A percentile compares a stretch with the other conserved stretches of the same genome.
Conservation (phyloP, 371 early-diverging fungal genomes). For the Thermomucor indicae-seudaticae region DNA sequence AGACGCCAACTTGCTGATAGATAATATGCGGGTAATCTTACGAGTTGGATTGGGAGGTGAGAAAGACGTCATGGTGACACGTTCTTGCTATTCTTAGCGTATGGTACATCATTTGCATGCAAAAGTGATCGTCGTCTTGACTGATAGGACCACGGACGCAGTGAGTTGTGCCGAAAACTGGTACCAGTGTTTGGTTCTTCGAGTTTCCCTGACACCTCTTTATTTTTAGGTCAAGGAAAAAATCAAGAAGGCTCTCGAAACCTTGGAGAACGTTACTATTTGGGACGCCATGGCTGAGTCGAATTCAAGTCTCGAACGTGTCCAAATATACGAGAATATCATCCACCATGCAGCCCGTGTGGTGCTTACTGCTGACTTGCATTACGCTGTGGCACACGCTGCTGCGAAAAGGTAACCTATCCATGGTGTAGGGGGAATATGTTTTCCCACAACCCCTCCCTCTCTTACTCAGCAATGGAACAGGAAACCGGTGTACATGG, state of each 20-base stretch:
- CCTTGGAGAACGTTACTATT: constrained; percentile 8
- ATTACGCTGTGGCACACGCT: constrained; percentile 39
- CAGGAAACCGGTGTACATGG: constrained; percentile 41
- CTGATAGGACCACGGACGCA: constrained; percentile 31
- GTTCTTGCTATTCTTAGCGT: constrained; percentile 15
- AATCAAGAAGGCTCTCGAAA: constrained; percentile 10
- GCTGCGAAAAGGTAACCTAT: constrained; percentile 24
- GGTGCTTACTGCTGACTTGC: constrained; percentile 39
- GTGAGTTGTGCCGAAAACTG: constrained; percentile 6
- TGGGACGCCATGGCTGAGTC: constrained; percentile 26
- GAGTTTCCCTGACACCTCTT: background rate
- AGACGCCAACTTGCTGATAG: constrained; percentile 28
- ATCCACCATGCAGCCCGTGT: constrained; percentile 22
- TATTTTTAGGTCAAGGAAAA: constrained; percentile 27
- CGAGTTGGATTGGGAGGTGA: background rate
- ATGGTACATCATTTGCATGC: constrained; percentile 24
- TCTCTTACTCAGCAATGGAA: background rate
- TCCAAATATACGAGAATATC: constrained; percentile 23
- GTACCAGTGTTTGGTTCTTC: background rate
- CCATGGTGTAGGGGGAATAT: too few relatives aligned
- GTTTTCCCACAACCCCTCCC: too few relatives aligned
- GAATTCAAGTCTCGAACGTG: constrained; percentile 9
- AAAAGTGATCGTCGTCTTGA: constrained; percentile 28
- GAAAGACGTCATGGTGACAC: background rate
- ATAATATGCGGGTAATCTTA: constrained; percentile 28